These are phyloP conservation scores for Colletotrichum karsti DNA, from an alignment of 2,329 filamentous ascomycete species.

Conservation along the genomic window DNA sequence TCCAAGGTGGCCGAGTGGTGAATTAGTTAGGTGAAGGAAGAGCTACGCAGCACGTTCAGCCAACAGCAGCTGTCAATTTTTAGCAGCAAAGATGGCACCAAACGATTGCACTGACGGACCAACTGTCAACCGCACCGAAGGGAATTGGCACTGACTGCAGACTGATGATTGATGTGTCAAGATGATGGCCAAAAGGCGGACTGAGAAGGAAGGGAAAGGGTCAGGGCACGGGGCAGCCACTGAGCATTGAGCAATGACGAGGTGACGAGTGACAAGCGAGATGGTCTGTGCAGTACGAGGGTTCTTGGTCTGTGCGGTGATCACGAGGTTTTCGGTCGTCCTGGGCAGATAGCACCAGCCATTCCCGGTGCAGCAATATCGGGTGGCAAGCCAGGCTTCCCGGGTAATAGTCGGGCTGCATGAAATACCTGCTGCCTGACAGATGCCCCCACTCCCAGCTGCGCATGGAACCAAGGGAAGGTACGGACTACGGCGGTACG, in stretches of 20 bases:
- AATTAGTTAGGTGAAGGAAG: not conserved
- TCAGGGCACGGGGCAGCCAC: conserved; percentile 19
- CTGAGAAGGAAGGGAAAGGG: not conserved
- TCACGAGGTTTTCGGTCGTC: not conserved
- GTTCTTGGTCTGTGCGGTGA: not conserved
- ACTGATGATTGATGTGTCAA: not conserved
- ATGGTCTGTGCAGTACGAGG: not conserved
- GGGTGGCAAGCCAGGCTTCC: accelerated
- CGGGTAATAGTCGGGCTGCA: conserved; percentile 13
- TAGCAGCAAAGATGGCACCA: not conserved
- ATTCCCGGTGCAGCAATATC: not conserved
- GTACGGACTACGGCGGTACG: not conserved
- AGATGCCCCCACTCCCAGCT: not conserved
- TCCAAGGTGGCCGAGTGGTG: not conserved
- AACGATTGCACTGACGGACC: not conserved
- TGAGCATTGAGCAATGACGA: conserved; percentile 20
- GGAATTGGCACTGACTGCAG: not conserved
- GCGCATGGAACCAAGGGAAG: not conserved
- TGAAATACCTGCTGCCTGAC: not conserved
- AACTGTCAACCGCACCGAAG: not conserved
- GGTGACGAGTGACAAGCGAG: conserved; percentile 22
- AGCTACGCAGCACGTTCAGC: not conserved
- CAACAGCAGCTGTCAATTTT: not conserved
- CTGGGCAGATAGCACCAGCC: not conserved
- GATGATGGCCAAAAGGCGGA: not conserved